Percentiles rank a stretch among this genome's conserved stretches.
Evolutionary conservation across 495 filamentous ascomycete species (phyloP).

Genomic region (Oleoguttula mirabilis): DNA sequence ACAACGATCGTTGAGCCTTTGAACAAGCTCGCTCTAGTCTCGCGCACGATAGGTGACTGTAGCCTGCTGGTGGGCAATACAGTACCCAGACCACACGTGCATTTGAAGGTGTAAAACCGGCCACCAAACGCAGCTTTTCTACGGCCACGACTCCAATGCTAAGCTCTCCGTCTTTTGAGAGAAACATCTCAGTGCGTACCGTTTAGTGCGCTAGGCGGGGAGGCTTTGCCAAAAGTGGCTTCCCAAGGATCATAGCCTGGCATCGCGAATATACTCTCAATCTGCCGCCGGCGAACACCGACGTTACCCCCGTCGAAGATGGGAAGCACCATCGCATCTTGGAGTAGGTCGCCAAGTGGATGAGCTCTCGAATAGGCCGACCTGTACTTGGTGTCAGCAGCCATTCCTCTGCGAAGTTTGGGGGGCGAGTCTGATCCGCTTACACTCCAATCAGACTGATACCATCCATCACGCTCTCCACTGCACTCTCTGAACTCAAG

Average conservation of each 20-base stretch:
- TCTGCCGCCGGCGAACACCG: slow-evolving; percentile 39
- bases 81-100: too few species aligned
- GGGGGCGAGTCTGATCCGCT: slow-evolving; percentile 11
- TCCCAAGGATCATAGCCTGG: slow-evolving; percentile 37
- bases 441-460: slow-evolving; percentile 41
- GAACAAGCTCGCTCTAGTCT: too few species aligned
- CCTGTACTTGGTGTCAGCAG: slow-evolving; percentile 16
- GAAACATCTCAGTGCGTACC: neutral
- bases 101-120: too few species aligned
- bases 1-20: too few species aligned
- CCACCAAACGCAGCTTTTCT: too few species aligned
- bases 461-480: slow-evolving; percentile 36
- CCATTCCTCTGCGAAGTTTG: neutral
- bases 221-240: slow-evolving; percentile 13
- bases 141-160: too few species aligned
- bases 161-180: too few species aligned
- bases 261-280: slow-evolving; percentile 38
- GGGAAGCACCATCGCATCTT: slow-evolving; percentile 39
- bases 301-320: slow-evolving; percentile 48
- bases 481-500: slow-evolving; percentile 38
- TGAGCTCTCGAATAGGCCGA: slow-evolving; percentile 33
- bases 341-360: slow-evolving; percentile 37
- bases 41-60: too few species aligned
- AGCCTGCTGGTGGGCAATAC: too few species aligned
- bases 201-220: neutral